Conservation (phyloP, 2,329 filamentous ascomycete genomes). For the Pseudocercospora crystallina region DNA sequence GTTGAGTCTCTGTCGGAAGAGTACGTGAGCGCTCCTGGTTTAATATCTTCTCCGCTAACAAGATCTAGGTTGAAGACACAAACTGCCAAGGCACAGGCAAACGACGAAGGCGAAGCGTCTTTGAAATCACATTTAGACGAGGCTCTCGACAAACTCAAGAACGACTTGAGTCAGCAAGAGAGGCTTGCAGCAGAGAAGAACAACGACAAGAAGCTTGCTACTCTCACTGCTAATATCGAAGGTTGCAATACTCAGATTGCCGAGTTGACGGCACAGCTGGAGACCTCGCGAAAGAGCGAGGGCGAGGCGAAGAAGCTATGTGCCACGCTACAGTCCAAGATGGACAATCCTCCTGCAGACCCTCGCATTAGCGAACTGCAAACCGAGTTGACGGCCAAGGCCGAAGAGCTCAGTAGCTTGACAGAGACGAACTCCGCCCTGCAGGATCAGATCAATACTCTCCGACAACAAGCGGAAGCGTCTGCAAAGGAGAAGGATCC, state of each 20-base stretch:
- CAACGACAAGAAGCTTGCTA: too few relatives aligned
- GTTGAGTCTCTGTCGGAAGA: slow-evolving; percentile 21
- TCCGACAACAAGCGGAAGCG: not conserved
- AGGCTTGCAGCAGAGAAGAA: slow-evolving; percentile 16
- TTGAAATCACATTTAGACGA: slow-evolving; percentile 18
- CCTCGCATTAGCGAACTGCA: not conserved
- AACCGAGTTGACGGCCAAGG: slow-evolving; percentile 1
- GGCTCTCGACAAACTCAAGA: slow-evolving; percentile 19
- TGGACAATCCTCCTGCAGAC: too few relatives aligned
- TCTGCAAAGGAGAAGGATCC: not conserved
- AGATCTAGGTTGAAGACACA: too few relatives aligned
- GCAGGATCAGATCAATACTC: not conserved
- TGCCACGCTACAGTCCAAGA: slow-evolving; percentile 4
- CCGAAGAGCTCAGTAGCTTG: not conserved
- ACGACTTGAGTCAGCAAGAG: slow-evolving; percentile 19
- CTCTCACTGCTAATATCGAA: slow-evolving; percentile 1
- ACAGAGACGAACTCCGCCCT: not conserved
- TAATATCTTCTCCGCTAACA: too few relatives aligned
- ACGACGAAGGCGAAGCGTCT: not conserved
- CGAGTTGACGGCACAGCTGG: slow-evolving; percentile 8
- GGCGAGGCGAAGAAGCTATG: slow-evolving; percentile 10
- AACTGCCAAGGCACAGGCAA: too few relatives aligned
- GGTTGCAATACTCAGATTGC: slow-evolving; percentile 4
- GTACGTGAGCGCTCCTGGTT: slow-evolving; percentile 5
- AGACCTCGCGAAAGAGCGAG: slow-evolving; percentile 3